phyloP scores from a whole-genome alignment of 2,329 filamentous ascomycete species.

The Diplocarpon rosae region DNA sequence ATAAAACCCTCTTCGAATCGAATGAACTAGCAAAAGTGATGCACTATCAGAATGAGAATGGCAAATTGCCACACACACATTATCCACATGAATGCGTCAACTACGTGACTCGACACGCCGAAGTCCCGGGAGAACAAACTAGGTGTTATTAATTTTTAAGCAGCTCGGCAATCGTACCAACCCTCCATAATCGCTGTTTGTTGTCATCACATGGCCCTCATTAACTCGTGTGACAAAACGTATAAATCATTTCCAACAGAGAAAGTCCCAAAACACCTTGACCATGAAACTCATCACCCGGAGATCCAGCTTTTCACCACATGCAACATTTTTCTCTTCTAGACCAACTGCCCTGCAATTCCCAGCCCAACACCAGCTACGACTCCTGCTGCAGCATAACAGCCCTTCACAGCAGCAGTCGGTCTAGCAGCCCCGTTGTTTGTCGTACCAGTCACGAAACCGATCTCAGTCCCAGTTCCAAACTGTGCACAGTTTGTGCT shows the following conservation, averaged over 20 bases:
- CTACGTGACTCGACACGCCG: background rate
- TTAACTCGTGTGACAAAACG: background rate
- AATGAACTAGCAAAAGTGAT: too few relatives aligned
- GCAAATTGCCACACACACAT: too few relatives aligned
- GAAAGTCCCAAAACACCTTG: slow-evolving; percentile 3
- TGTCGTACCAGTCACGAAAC: slow-evolving; percentile 12
- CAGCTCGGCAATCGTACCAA: too few relatives aligned
- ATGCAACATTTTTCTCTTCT: background rate
- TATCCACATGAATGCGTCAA: background rate
- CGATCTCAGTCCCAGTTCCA: slow-evolving; percentile 11
- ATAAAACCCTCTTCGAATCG: too few relatives aligned
- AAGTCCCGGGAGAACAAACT: too few relatives aligned
- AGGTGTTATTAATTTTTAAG: too few relatives aligned
- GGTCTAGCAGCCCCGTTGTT: slow-evolving; percentile 16
- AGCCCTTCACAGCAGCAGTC: slow-evolving; percentile 12
- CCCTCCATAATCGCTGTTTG: too few relatives aligned
- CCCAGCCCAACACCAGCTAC: slow-evolving; percentile 20
- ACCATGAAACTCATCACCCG: slow-evolving; percentile 3
- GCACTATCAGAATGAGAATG: too few relatives aligned
- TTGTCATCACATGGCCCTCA: background rate
- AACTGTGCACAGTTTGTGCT: slow-evolving; percentile 23
- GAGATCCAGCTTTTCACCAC: too few relatives aligned
- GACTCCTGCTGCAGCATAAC: slow-evolving; percentile 17
- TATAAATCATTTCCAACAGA: background rate
- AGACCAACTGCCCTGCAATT: slow-evolving; percentile 19